A percentile compares a stretch with the other conserved stretches of the same genome.
Conservation (phyloP, 768 basidiomycete species). For the Naganishia randhawae region DNA sequence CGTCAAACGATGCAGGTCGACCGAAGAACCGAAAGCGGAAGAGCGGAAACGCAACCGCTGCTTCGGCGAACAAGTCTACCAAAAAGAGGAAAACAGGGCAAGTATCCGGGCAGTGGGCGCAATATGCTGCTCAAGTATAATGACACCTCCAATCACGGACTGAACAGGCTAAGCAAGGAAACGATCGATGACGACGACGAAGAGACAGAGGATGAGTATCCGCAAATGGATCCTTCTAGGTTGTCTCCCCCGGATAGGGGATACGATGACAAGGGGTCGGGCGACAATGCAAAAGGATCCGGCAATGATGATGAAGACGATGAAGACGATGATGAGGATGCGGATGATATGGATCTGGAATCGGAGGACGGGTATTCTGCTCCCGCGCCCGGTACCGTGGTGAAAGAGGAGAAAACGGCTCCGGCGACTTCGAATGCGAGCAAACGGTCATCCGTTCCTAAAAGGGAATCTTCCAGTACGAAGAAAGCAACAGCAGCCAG, state of each 20-base stretch:
- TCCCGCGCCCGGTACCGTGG: conserved; percentile 9
- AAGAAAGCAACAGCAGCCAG: conserved; percentile 7
- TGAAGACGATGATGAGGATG: conserved; percentile 28
- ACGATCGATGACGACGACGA: conserved; percentile 23
- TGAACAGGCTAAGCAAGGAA: conserved; percentile 14
- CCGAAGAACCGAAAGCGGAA: conserved; percentile 21
- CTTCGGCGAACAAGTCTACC: conserved; percentile 3
- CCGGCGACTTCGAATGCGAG: background rate
- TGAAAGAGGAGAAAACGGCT: conserved; percentile 9
- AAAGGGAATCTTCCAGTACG: background rate
- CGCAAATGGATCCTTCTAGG: conserved; percentile 16
- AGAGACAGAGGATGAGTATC: conserved; percentile 30
- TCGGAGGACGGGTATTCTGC: conserved; percentile 39
- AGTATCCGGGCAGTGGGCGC: background rate
- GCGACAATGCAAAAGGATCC: background rate
- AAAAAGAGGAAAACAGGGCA: conserved; percentile 26
- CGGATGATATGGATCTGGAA: conserved; percentile 44
- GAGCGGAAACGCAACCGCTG: conserved; percentile 13
- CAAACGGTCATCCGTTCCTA: background rate
- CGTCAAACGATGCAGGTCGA: conserved; percentile 5
- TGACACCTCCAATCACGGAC: background rate
- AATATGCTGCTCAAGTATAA: background rate
- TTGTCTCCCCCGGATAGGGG: background rate
- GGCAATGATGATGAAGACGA: conserved; percentile 22
- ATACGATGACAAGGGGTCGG: background rate